Conservation (phyloP, 2,329 filamentous ascomycete species). For the Penicillium fuscoglaucum region DNA sequence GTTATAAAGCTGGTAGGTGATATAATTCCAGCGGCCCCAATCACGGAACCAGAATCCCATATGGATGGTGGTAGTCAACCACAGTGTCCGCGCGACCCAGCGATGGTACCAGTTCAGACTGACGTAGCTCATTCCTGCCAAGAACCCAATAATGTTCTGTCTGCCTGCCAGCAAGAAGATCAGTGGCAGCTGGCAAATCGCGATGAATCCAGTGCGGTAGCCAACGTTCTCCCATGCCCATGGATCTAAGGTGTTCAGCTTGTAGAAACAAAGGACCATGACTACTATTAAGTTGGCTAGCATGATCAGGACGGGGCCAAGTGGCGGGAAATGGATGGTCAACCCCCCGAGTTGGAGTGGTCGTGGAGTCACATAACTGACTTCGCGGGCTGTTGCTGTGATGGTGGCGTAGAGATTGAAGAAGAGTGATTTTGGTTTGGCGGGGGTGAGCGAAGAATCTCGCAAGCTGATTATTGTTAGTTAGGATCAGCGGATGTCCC, state of each 20-base stretch:
- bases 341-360: conserved; percentile 37
- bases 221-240: conserved; percentile 58
- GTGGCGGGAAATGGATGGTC: conserved; percentile 39
- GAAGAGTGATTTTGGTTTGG: conserved; percentile 55
- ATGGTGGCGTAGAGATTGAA: conserved; percentile 52
- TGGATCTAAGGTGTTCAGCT: conserved; percentile 51
- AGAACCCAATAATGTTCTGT: conserved; percentile 53
- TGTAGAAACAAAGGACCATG: conserved; percentile 58
- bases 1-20: conserved; percentile 49
- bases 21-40: conserved; percentile 55
- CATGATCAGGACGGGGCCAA: conserved; percentile 39
- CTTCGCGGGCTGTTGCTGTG: conserved; percentile 57
- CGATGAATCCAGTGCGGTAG: conserved; percentile 56
- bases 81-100: conserved; percentile 53
- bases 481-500: neutral
- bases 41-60: conserved; percentile 56
- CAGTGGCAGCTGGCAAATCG: conserved; percentile 56
- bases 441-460: conserved; percentile 46
- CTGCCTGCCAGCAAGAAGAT: conserved; percentile 58
- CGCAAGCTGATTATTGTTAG: conserved; percentile 42
- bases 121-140: conserved; percentile 52
- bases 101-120: conserved; percentile 55
- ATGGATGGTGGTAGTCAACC: conserved; percentile 56
- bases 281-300: conserved; percentile 51
- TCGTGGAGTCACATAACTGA: conserved; percentile 48